phyloP scores from a whole-genome alignment of 2,329 filamentous ascomycete genomes.

The Fusarium sp. region DNA sequence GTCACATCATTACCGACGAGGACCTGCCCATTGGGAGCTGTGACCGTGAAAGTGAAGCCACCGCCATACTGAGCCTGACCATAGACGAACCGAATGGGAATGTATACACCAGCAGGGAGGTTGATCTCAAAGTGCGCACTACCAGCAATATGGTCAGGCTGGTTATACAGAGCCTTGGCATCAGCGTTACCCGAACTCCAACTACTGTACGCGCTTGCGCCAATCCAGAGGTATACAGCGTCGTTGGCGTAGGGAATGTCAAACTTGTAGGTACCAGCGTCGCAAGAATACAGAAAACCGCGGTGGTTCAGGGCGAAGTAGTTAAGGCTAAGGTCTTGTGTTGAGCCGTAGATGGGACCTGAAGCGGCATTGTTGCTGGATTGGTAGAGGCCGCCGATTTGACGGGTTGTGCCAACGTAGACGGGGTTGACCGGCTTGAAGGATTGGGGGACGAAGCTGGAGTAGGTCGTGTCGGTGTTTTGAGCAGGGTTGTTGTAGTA shows the following conservation, averaged over 20 bases:
- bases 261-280: constrained; percentile 7
- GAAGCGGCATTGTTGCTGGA: fast-evolving
- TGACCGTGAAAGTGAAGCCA: background rate
- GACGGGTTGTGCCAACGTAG: background rate
- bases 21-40: background rate
- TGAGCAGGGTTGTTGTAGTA: background rate
- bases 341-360: background rate
- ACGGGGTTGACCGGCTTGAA: background rate
- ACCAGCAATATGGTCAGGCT: constrained; percentile 6
- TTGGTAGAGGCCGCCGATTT: constrained; percentile 1
- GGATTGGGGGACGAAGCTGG: background rate
- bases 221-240: constrained; percentile 1
- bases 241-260: constrained; percentile 12
- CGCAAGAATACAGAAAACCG: background rate
- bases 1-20: background rate
- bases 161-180: constrained; percentile 7
- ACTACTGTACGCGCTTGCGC: fast-evolving
- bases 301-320: constrained; percentile 18
- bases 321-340: fast-evolving
- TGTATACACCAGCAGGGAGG: fast-evolving
- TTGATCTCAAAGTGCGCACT: background rate
- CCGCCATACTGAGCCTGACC: constrained; percentile 7
- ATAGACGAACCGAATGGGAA: background rate
- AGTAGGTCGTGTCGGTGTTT: constrained; percentile 17
- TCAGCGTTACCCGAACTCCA: background rate